Base-by-base conservation (phyloP, 2,329 filamentous ascomycete genomes). In the Aspergillus sp. region DNA sequence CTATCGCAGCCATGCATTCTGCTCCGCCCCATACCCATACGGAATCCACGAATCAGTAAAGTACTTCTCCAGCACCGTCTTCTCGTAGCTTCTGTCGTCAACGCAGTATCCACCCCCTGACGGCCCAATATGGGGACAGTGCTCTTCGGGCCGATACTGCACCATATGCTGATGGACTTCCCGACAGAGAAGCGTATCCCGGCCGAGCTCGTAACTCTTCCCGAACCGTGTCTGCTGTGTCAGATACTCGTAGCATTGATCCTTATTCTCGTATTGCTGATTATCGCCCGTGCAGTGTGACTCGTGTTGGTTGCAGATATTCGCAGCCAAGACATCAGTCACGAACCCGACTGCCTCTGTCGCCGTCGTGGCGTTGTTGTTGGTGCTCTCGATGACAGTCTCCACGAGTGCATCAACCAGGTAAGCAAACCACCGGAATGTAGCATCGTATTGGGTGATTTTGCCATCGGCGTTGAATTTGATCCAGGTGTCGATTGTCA, bases 121-220 rank as follows among this genome's bases (percentile, higher is more conserved):
- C 1, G 57, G 58, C 2, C 58, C 57, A 30, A 61, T 61, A 47
- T 60, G 56, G 7, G 53, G 6, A 26, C 56, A 61, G 38, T 62
- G 59, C n/a, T 54, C 44, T 4, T 50, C 45, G 0, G 58, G 58
- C 7, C 54, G 48, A 34, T 54, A 57, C 33, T 48, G 49, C 11
- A 61, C 56, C 57, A 60, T 60, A 41, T 56, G 56, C 42, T 59
- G 54, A 39, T 62, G 56, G 19, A 61, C 54, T 40, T 60, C 52
- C 1, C 58, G 54, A 36, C 56, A 61, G 6, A 62, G 49, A 35
- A 62, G 33, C 2, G 58, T 60, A 35, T 62, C 48, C 6, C 49
- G 37, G 1, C 59, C 57, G 9, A 62, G 42, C 39, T 61, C 58
- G 28, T 52, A 52, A 2, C 46, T 44, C 38, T 54, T 48, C 2